Base-by-base conservation (phyloP, 2,329 filamentous ascomycete species). In the Diaporthe sp. region DNA sequence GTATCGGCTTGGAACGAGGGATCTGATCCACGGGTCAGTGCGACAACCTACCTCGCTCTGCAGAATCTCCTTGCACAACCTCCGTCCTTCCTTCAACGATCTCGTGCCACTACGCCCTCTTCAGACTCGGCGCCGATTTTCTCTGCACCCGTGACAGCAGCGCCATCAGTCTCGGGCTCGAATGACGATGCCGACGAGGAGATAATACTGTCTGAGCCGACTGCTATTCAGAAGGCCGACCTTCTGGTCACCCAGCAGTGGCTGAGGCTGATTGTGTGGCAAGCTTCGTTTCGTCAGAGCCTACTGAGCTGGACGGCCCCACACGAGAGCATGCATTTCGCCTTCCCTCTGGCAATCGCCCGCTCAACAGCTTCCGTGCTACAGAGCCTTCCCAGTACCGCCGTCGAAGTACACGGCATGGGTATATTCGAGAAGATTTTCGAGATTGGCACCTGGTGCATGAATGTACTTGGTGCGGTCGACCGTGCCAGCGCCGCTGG, bases 241-340 rank as follows among this genome's bases (percentile, higher is more conserved):
- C 87, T 94, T 25, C 86, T 92, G 57, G 89, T 92, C 71, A 94
- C 91, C 2, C 92, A 94, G 80, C 91, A 93, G 78, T 94, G 92
- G 92, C 85, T 94, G 6, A 86, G 90, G 25, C 89, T 91, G 1
- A 92, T 93, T 83, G 89, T 93, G n/a, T 94, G 92, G 92, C 92
- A 93, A 78, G 87, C 92, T 2, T 92, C 91, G 4, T 92, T 93
- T 78, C 89, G 89, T 28, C 91, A 93, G 77, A 90, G 91, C 5
- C 88, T 91, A 33, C 85, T 94, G 28, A 92, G 90, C 42, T 90
- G 89, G 42, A 87, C 87, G 3, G 86, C 91, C 0, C 82, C 86
- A 9, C 89, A 93, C 73, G 87, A 87, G 76, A 88, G 90, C 61
- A 89, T 92, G 87, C 89, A 86, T 45, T 92, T 92, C 82, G 86